Conservation (phyloP, 2,329 filamentous ascomycete species). For the Phialophora macrospora region DNA sequence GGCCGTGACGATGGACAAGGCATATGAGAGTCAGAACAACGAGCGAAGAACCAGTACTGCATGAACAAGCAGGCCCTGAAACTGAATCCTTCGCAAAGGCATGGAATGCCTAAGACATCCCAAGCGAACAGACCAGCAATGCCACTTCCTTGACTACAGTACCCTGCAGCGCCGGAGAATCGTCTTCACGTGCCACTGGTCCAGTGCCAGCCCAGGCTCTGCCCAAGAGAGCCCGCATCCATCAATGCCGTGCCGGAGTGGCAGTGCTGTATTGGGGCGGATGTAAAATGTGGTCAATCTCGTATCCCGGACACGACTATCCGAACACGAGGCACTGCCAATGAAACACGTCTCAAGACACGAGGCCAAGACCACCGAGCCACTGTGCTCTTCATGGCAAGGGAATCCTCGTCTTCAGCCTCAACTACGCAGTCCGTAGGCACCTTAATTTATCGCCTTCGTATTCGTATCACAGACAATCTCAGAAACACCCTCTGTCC, state of each 20-base stretch:
- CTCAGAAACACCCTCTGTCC: no score
- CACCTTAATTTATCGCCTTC: no score
- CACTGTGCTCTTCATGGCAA: neutral
- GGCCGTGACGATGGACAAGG: constrained; percentile 75
- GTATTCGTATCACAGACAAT: no score
- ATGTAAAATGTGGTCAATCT: neutral
- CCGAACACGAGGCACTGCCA: neutral
- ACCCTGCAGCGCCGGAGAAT: neutral
- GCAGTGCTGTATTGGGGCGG: neutral
- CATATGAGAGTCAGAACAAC: constrained; percentile 13
- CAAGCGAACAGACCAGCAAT: neutral
- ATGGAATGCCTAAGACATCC: no score
- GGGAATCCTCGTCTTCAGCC: neutral
- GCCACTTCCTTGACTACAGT: neutral
- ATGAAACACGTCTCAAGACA: neutral
- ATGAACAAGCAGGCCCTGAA: neutral
- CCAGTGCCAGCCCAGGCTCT: neutral
- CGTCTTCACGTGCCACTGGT: neutral
- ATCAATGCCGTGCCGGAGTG: no score
- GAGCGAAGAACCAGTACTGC: neutral
- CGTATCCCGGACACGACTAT: neutral
- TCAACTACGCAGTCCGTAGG: neutral
- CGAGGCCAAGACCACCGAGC: neutral
- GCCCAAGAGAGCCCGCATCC: neutral
- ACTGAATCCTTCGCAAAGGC: neutral